Evolutionary conservation across 1,139 yeast species (phyloP), one percentile per base, ranked within the genome.

Genomic region (Candida pseudocylindracea): DNA sequence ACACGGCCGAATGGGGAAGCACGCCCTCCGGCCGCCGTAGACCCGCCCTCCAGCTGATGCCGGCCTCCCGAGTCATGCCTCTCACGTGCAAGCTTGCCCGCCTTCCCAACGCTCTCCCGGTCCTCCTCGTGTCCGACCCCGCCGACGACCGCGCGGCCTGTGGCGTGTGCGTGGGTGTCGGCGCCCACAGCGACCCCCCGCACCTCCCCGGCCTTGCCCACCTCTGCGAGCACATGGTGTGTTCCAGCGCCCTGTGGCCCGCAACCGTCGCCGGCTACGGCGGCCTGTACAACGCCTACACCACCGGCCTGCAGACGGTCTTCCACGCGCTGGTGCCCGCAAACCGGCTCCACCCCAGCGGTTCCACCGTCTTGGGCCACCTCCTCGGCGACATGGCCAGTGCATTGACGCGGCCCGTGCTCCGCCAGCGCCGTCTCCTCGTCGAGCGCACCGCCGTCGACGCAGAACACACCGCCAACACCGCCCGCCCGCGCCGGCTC

Each of bases 151-250:
- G 30, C 12, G 35, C 35, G 10, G 28, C 39, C 3, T 39, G 49
- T 11, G 44, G 60, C 0, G 34, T 74, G 3, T 55, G 74, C 12
- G 68, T 74, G 0, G 66, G 67, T 1, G 45, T 72, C 0, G 88
- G 88, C 1, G 69, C 81, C 2, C 65, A 64, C 42, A 55, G 63
- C 33, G 85, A 76, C 41, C 74, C 78, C 1, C 53, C 50, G 3
- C 52, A 54, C 2, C 34, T 61, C 1, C 62, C 63, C 0, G 88
- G 88, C 0, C 41, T 75, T 29, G 85, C 88, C 0, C 91, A 76
- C 50, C 54, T 75, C 30, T 72, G 81, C 45, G 88, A 76, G 38
- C 88, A 76, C 46, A 57, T 69, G 62, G 40, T 75, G 1, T 60
- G 20, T 15, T 15, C 20, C 20, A 15, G 20, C 20, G 20, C 20